phyloP scores from a whole-genome alignment of 2,329 filamentous ascomycete genomes.

The Setomelanomma holmii region DNA sequence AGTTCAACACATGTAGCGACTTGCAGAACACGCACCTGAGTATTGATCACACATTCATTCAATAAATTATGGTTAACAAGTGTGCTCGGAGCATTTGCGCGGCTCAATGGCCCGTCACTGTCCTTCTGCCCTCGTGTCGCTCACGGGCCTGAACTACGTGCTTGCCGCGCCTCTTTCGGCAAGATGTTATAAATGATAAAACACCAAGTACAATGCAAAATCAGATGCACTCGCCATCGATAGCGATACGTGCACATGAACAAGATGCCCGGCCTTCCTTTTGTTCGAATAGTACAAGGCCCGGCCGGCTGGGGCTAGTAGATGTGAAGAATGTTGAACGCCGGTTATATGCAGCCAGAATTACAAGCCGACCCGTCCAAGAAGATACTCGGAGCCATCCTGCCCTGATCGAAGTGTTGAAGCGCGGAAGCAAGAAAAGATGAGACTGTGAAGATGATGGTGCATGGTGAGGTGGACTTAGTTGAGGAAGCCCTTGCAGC shows the following conservation, averaged over 20 bases:
- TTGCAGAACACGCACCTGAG: too few relatives aligned
- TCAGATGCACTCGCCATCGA: not conserved
- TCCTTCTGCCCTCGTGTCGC: not conserved
- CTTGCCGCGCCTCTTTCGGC: not conserved
- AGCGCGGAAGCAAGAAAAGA: constrained; percentile 5
- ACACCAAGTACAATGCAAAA: constrained; percentile 10
- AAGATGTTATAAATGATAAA: constrained; percentile 1
- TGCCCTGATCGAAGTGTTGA: too few relatives aligned
- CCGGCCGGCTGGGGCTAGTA: not conserved
- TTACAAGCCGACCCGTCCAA: too few relatives aligned
- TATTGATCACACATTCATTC: too few relatives aligned
- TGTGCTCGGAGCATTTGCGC: not conserved
- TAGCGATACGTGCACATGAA: not conserved
- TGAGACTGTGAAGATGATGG: not conserved
- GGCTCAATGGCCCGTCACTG: too few relatives aligned
- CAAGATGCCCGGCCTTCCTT: not conserved
- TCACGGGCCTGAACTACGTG: not conserved
- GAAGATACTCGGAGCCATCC: too few relatives aligned
- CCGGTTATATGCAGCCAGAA: constrained; percentile 14
- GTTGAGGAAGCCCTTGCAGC: constrained; percentile 99
- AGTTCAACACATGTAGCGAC: too few relatives aligned
- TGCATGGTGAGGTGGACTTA: constrained; percentile 54
- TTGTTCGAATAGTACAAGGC: constrained; percentile 11
- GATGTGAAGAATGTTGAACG: constrained; percentile 10
- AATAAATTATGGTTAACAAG: too few relatives aligned